phyloP scores from a whole-genome alignment of 768 basidiomycete species.

The Naganishia vaughanmartiniae region DNA sequence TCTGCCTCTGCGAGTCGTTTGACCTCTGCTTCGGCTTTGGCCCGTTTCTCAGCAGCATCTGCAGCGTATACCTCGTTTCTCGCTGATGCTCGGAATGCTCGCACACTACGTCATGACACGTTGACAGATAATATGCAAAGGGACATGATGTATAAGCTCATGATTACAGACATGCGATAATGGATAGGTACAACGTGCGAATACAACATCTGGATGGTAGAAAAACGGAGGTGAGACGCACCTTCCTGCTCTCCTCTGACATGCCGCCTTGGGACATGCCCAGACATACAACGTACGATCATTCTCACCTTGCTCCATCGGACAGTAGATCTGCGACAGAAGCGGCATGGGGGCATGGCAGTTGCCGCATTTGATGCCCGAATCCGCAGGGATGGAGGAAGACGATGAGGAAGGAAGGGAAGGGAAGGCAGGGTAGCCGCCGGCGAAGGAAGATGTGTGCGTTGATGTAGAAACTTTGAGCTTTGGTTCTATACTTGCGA shows the following conservation, averaged over 20 bases:
- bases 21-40: conserved; percentile 34
- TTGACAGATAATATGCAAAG: not conserved
- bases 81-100: conserved; percentile 47
- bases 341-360: conserved; percentile 47
- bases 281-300: conserved; percentile 50
- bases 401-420: conserved; percentile 30
- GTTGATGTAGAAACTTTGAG: conserved; percentile 28
- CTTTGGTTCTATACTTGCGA: conserved; percentile 21
- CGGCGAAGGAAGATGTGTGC: conserved; percentile 40
- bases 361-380: conserved; percentile 38
- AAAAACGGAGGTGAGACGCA: conserved; percentile 27
- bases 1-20: conserved; percentile 32
- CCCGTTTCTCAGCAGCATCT: conserved; percentile 43
- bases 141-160: conserved; percentile 24
- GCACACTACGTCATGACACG: conserved; percentile 34
- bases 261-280: conserved; percentile 40
- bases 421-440: conserved; percentile 50
- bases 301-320: conserved; percentile 50
- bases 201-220: not conserved
- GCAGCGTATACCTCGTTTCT: conserved; percentile 48
- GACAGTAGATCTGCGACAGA: conserved; percentile 49
- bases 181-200: conserved; percentile 16
- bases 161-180: not conserved
- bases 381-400: conserved; percentile 31
- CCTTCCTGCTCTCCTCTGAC: conserved; percentile 46